Conservation (phyloP, 2,329 filamentous ascomycete genomes). For the Huntiella moniliformis region DNA sequence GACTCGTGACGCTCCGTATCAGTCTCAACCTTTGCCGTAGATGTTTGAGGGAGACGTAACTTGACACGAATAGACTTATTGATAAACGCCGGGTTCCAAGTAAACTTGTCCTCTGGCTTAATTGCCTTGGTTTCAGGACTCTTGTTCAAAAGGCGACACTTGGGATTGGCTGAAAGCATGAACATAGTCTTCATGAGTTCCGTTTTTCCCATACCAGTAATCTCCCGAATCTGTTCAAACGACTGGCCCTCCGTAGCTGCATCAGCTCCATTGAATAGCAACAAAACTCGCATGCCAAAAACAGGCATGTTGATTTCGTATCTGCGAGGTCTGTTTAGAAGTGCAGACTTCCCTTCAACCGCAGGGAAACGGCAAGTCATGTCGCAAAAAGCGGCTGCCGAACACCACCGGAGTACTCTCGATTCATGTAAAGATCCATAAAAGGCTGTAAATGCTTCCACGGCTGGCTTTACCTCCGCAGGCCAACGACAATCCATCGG, state of each 20-base stretch:
- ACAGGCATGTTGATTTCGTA: conserved; percentile 89
- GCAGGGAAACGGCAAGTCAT: conserved; percentile 62
- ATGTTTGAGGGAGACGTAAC: conserved; percentile 24
- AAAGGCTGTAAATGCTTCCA: conserved; percentile 51
- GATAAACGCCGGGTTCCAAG: conserved; percentile 63
- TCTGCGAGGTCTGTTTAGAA: conserved; percentile 43
- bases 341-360: conserved; percentile 47
- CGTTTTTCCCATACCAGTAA: conserved; percentile 55
- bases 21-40: conserved; percentile 68
- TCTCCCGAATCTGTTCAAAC: conserved; percentile 64
- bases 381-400: conserved; percentile 58
- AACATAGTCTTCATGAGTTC: conserved; percentile 66
- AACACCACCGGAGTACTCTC: conserved; percentile 68
- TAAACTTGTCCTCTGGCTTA: conserved; percentile 59
- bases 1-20: conserved; percentile 49
- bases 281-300: conserved; percentile 73
- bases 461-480: conserved; percentile 1
- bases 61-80: conserved; percentile 79
- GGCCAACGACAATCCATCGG: conserved; percentile 18
- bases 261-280: conserved; percentile 54
- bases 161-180: conserved; percentile 64
- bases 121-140: conserved; percentile 62
- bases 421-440: conserved; percentile 79
- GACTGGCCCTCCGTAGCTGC: conserved; percentile 19
- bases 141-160: conserved; percentile 65